Evolutionary conservation across 1,139 yeast species (phyloP).

Genomic region (Trichomonascaceae sp.): DNA sequence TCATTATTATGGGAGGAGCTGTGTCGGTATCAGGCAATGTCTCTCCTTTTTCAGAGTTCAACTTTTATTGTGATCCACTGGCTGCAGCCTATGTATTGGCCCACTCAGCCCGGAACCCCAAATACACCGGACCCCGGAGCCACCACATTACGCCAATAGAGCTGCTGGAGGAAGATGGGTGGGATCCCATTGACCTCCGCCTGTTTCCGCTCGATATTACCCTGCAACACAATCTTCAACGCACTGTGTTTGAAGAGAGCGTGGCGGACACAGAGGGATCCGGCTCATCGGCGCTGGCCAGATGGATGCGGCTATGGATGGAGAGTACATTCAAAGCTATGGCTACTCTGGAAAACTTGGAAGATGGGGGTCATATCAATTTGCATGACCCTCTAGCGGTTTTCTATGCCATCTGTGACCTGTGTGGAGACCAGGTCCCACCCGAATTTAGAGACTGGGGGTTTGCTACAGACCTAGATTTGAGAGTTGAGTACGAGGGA

Average conservation of each 20-base stretch:
- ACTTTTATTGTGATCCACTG: slow-evolving; percentile 29
- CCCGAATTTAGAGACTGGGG: too few relatives aligned
- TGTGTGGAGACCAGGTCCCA: neutral
- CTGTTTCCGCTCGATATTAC: slow-evolving; percentile 31
- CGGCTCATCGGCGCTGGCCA: slow-evolving; percentile 23
- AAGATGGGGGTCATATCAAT: slow-evolving; percentile 9
- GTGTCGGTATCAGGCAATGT: slow-evolving; percentile 27
- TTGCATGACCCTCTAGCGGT: slow-evolving; percentile 32
- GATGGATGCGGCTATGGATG: slow-evolving; percentile 27
- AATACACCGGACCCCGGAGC: slow-evolving; percentile 17
- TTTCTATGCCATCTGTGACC: slow-evolving; percentile 20
- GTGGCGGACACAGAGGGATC: slow-evolving; percentile 9
- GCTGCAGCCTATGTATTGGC: slow-evolving; percentile 30
- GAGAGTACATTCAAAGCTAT: slow-evolving; percentile 21
- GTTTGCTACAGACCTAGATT: neutral
- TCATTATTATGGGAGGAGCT: slow-evolving; percentile 32
- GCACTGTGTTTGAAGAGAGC: slow-evolving; percentile 13
- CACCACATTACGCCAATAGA: slow-evolving; percentile 7
- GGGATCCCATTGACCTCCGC: slow-evolving; percentile 18
- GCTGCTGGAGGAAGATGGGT: slow-evolving; percentile 1
- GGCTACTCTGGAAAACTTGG: slow-evolving; percentile 3
- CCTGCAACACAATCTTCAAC: slow-evolving; percentile 19
- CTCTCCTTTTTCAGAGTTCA: slow-evolving; percentile 32
- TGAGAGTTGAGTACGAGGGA: neutral
- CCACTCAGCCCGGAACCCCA: slow-evolving; percentile 21